phyloP scores from a whole-genome alignment of 2,329 filamentous ascomycete genomes.

The Alternaria dauci region DNA sequence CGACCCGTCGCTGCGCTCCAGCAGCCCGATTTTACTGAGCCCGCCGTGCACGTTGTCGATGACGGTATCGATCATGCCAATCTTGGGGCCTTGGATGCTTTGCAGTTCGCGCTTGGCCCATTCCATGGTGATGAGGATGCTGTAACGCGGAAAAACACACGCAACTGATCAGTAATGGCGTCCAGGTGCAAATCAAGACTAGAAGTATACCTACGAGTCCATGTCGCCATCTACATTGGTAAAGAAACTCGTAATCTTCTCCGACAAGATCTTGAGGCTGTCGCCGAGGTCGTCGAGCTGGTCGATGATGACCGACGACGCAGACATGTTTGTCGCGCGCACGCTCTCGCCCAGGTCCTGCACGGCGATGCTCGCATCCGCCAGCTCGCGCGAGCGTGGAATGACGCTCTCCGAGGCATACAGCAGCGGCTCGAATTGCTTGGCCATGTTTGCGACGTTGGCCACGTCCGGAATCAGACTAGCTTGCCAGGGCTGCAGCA shows the following conservation, averaged over 20 bases:
- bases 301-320: conserved; percentile 82
- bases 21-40: conserved; percentile 66
- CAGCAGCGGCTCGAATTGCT: conserved; percentile 91
- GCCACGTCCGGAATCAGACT: conserved; percentile 83
- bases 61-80: conserved; percentile 72
- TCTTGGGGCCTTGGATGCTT: conserved; percentile 47
- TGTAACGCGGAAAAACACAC: conserved; percentile 38
- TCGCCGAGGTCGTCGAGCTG: conserved; percentile 88
- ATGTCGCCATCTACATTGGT: conserved; percentile 93
- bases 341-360: conserved; percentile 95
- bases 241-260: conserved; percentile 91
- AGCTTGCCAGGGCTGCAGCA: conserved; percentile 71
- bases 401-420: conserved; percentile 93
- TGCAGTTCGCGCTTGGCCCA: conserved; percentile 89
- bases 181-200: neutral
- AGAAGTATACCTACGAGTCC: conserved; percentile 68
- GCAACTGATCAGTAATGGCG: conserved; percentile 20
- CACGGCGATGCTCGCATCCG: conserved; percentile 90
- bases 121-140: conserved; percentile 93
- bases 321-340: conserved; percentile 88
- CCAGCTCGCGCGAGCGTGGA: conserved; percentile 83
- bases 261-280: conserved; percentile 80
- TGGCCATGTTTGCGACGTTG: conserved; percentile 87
- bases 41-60: conserved; percentile 86
- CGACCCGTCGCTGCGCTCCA: conserved; percentile 50